These are phyloP conservation scores for Backusella circina DNA, from an alignment of 192 early-diverging fungal genomes.

Conservation along the genomic window DNA sequence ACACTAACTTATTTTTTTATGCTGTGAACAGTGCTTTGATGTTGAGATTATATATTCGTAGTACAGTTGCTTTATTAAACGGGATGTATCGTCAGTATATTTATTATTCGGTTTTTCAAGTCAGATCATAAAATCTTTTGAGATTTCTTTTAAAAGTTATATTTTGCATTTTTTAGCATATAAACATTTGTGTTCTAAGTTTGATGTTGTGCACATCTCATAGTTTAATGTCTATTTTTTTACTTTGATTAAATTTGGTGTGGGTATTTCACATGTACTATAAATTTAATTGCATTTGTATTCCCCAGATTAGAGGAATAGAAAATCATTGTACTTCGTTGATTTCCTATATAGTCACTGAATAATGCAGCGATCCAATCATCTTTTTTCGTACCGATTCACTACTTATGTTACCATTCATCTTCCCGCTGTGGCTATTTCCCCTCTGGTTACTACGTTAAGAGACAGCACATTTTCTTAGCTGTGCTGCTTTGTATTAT, in stretches of 20 bases:
- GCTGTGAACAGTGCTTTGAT: background rate
- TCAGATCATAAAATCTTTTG: background rate
- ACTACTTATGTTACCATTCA: conserved; percentile 1
- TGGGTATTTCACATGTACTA: background rate
- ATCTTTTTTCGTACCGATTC: background rate
- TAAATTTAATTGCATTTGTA: conserved; percentile 4
- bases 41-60: background rate
- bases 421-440: background rate
- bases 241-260: conserved; percentile 1
- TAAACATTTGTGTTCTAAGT: background rate
- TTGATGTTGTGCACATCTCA: background rate
- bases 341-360: background rate
- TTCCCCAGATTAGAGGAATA: background rate
- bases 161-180: background rate
- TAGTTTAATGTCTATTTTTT: background rate
- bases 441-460: background rate
- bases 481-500: background rate
- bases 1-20: background rate
- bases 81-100: background rate
- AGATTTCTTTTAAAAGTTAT: background rate
- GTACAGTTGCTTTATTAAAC: background rate
- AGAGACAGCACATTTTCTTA: background rate
- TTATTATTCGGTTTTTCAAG: background rate
- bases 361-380: background rate
- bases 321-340: background rate